Conservation (phyloP, 805 yeast genomes). For the Candida ortonii region DNA sequence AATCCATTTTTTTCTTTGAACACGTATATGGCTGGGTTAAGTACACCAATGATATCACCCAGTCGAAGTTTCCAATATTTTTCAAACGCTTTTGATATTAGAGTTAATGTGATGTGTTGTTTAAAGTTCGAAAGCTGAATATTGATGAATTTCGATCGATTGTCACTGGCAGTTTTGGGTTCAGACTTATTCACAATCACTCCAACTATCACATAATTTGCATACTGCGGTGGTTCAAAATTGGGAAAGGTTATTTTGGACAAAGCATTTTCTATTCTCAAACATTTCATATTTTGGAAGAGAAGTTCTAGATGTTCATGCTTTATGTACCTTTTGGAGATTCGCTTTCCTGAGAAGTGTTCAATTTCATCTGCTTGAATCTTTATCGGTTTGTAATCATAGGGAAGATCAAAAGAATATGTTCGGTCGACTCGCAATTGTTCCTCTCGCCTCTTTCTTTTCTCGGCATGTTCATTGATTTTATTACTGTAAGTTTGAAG, state of each 20-base stretch:
- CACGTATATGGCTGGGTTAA: constrained; percentile 67
- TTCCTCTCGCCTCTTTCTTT: constrained; percentile 21
- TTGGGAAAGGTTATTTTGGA: constrained; percentile 69
- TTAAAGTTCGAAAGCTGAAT: constrained; percentile 67
- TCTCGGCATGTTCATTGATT: constrained; percentile 20
- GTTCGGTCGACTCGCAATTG: constrained; percentile 36
- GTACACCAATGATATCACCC: constrained; percentile 71
- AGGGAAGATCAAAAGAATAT: constrained; percentile 36
- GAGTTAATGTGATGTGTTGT: constrained; percentile 53
- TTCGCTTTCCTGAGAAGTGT: constrained; percentile 39
- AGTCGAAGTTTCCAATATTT: constrained; percentile 68
- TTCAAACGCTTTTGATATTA: constrained; percentile 67
- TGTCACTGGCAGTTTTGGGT: constrained; percentile 42
- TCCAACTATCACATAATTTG: constrained; percentile 83
- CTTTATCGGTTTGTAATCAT: constrained; percentile 26
- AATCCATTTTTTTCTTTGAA: constrained; percentile 38
- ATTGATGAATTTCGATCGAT: constrained; percentile 51
- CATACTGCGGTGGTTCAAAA: constrained; percentile 62
- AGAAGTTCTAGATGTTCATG: constrained; percentile 33
- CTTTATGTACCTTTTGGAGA: constrained; percentile 48
- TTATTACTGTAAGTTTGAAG: constrained; percentile 10
- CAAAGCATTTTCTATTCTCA: constrained; percentile 56
- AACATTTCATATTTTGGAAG: constrained; percentile 48
- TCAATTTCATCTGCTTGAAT: constrained; percentile 43
- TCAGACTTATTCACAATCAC: constrained; percentile 57